phyloP scores from a whole-genome alignment of 2,329 filamentous ascomycete genomes.

The Alternaria triticina region DNA sequence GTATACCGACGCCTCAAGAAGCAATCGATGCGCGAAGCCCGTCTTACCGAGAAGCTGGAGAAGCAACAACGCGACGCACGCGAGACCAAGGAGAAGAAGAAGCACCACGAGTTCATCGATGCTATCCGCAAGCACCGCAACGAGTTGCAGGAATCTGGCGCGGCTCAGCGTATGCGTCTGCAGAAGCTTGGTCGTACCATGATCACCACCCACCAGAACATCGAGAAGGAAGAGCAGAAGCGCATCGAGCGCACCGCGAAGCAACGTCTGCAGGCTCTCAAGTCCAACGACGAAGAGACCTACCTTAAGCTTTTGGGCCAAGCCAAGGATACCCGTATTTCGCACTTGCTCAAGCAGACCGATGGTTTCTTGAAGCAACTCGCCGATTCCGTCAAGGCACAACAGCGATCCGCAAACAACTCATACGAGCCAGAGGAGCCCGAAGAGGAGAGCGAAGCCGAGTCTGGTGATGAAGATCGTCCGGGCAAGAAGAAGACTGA shows the following conservation, averaged over 20 bases:
- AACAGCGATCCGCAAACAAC: conserved; percentile 83
- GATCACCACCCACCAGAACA: conserved; percentile 88
- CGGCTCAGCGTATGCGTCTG: conserved; percentile 73
- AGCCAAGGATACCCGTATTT: conserved; percentile 99
- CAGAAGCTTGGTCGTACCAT: conserved; percentile 90
- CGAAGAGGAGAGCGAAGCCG: conserved; percentile 60
- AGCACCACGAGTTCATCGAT: conserved; percentile 88
- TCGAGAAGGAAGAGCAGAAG: conserved; percentile 99
- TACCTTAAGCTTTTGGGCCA: conserved; percentile 98
- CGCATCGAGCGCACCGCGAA: conserved; percentile 96
- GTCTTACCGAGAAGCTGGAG: conserved; percentile 98
- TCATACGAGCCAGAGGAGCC: conserved; percentile 74
- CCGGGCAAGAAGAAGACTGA: conserved; percentile 82
- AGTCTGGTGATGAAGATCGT: conserved; percentile 69
- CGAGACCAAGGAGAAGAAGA: conserved; percentile 97
- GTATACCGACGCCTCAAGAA: conserved; percentile 96
- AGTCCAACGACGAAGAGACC: conserved; percentile 98
- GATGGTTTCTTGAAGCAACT: conserved; percentile 97
- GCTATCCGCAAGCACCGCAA: conserved; percentile 82
- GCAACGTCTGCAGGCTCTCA: conserved; percentile 97
- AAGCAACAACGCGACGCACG: conserved; percentile 97
- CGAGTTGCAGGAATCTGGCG: conserved; percentile 74
- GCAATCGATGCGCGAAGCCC: conserved; percentile 90
- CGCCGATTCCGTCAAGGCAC: conserved; percentile 89
- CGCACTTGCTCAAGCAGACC: conserved; percentile 93